Evolutionary conservation across 2,329 filamentous ascomycete genomes (phyloP).

Genomic region (Trichophaea hybrida): DNA sequence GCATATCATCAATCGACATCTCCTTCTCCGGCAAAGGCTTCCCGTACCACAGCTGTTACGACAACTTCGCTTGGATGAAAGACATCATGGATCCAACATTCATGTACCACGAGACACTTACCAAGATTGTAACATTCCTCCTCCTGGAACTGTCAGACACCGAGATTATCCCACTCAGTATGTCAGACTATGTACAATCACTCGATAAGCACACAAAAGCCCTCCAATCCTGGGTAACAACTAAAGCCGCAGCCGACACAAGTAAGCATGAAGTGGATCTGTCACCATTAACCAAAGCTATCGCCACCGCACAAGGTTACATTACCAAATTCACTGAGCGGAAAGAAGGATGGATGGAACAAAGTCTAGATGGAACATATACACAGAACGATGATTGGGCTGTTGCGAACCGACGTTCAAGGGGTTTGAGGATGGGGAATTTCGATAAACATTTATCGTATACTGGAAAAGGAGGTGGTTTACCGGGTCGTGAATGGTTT

Average conservation of each 20-base stretch:
- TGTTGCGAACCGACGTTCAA: slow-evolving; percentile 51
- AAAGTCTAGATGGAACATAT: slow-evolving; percentile 58
- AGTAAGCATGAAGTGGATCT: slow-evolving; percentile 36
- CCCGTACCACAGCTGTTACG: slow-evolving; percentile 73
- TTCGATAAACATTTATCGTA: slow-evolving; percentile 81
- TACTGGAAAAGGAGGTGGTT: slow-evolving; percentile 53
- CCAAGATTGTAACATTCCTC: slow-evolving; percentile 66
- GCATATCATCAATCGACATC: slow-evolving; percentile 75
- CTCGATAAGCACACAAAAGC: slow-evolving; percentile 52
- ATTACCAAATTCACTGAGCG: slow-evolving; percentile 39
- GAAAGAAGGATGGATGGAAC: slow-evolving; percentile 57
- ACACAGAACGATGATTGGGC: slow-evolving; percentile 62
- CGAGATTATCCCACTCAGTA: slow-evolving; percentile 68
- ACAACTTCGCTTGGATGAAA: slow-evolving; percentile 77
- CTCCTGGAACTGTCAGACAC: slow-evolving; percentile 72
- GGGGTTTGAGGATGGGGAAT: slow-evolving; percentile 62
- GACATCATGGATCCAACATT: slow-evolving; percentile 69
- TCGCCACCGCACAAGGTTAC: slow-evolving; percentile 44
- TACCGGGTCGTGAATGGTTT: slow-evolving; percentile 79
- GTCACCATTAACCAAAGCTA: slow-evolving; percentile 47
- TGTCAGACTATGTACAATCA: slow-evolving; percentile 54
- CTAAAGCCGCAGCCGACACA: slow-evolving; percentile 34
- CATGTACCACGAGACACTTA: slow-evolving; percentile 62
- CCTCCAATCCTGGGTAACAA: slow-evolving; percentile 50
- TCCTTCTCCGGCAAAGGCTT: slow-evolving; percentile 54